Percentiles rank a stretch among this genome's conserved stretches.
These are phyloP conservation scores for Aureobasidium uvarum DNA, from an alignment of 2,329 filamentous ascomycete genomes.

Conservation along the genomic window DNA sequence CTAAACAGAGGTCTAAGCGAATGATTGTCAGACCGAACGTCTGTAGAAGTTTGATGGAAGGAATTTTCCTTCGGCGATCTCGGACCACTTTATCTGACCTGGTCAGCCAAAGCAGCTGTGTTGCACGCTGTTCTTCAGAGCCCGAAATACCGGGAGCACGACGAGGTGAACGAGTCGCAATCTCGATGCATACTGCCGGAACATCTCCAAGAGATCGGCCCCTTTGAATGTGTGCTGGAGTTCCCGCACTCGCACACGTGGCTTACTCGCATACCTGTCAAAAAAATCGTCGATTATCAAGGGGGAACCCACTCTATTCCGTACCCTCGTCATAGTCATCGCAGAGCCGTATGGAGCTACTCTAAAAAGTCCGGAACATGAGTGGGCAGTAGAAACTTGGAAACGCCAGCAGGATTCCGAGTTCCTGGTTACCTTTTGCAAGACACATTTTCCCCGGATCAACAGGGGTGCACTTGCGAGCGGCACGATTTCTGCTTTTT, in stretches of 20 bases:
- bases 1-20: conserved; percentile 20
- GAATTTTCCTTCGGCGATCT: background rate
- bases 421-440: conserved; percentile 1
- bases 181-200: conserved; percentile 1
- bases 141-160: background rate
- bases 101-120: background rate
- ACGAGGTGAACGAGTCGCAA: background rate
- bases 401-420: background rate
- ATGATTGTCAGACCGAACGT: conserved; percentile 17
- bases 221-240: background rate
- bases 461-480: conserved; percentile 10
- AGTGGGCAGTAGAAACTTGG: background rate
- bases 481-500: conserved; percentile 23
- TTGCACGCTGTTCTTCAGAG: background rate
- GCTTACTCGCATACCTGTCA: conserved; percentile 9
- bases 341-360: background rate
- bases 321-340: conserved; percentile 11
- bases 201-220: background rate
- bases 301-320: background rate
- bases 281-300: conserved; percentile 8
- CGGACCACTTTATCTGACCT: background rate
- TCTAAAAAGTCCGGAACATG: background rate
- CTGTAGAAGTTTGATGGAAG: conserved; percentile 24
- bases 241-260: conserved; percentile 17
- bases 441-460: conserved; percentile 14